Base-by-base conservation (phyloP, 306 rosid species). In the Sesbania bispinosa region DNA sequence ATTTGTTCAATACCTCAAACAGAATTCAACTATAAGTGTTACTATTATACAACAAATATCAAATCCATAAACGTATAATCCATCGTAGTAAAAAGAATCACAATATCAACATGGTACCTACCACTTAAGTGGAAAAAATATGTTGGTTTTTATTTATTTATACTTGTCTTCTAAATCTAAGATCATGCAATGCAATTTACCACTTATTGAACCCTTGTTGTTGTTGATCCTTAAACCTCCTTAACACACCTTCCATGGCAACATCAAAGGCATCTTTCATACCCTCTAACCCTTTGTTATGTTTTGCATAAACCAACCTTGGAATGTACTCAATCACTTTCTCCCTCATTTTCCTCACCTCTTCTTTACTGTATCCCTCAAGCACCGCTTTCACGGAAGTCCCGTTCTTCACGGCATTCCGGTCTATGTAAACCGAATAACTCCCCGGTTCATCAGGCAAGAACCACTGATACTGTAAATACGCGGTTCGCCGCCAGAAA, bases 401-500 rank as follows among this genome's bases (percentile, higher is more conserved):
- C 5, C 86, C 89, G 10, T 79, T 85, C 27, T 72, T 85, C 5
- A 85, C 89, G 1, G 69, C 73, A 3, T 82, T 70, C 38, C 78
- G 82, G 72, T 85, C 81, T 33, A 85, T 82, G 23, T 39, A 85
- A 67, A 85, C 84, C 50, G 89, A 85, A 30, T 62, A 85, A 62
- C 84, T 85, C 6, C 42, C 75, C 66, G 78, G 82, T 72, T 85
- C 82, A 6, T 8, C 27, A 3, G 86, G 89, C 19, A 85, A 76
- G 62, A 85, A 85, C 80, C 76, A 79, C 24, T 79, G 26, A 1
- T 85, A 85, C 64, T 85, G 89, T 2, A 72, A 20, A 14, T 85
- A 81, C 2, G 89, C 89, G 43, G 66, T 62, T 23, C 86, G 70
- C 84, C 73, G 63, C 89, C 89, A 85, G 73, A 85, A 85, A 16